phyloP scores from a whole-genome alignment of 441 rosid genomes.

The Kokia cookei region DNA sequence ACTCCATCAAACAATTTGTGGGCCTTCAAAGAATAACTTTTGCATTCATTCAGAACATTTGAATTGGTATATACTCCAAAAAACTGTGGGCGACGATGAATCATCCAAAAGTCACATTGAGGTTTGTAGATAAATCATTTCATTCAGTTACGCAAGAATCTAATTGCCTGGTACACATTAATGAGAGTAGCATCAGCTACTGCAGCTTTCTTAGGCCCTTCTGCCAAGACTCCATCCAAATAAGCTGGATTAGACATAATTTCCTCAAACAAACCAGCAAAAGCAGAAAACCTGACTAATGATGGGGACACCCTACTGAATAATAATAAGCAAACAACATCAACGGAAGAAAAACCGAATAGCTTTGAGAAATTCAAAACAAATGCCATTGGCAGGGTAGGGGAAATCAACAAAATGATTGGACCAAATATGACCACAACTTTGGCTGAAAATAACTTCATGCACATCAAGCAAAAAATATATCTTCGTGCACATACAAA shows the following conservation, averaged over 20 bases:
- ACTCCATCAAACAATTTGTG: conserved; percentile 11
- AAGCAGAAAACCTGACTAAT: conserved; percentile 3
- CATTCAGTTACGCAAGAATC: conserved; percentile 49
- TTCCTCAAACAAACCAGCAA: conserved; percentile 48
- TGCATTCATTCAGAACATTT: conserved; percentile 1
- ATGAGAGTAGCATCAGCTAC: conserved; percentile 56
- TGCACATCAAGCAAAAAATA: neutral
- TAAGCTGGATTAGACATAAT: conserved; percentile 56
- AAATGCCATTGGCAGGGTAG: neutral
- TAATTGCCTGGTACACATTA: conserved; percentile 76
- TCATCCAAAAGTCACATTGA: conserved; percentile 12
- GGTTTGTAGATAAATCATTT: conserved; percentile 13
- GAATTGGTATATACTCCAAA: conserved; percentile 10
- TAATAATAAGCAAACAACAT: neutral
- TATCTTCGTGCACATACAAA: neutral
- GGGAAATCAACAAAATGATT: neutral
- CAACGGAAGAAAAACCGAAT: neutral
- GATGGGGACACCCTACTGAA: conserved; percentile 2
- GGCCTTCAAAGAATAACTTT: neutral
- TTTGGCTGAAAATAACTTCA: neutral
- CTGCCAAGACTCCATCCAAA: conserved; percentile 53
- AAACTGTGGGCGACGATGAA: conserved; percentile 11
- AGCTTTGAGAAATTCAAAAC: neutral
- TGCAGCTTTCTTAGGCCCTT: conserved; percentile 59
- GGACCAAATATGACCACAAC: neutral